Percentiles rank a stretch among this genome's conserved stretches.
phyloP scores from a whole-genome alignment of 768 basidiomycete species.

The Lactifluus pinguis region DNA sequence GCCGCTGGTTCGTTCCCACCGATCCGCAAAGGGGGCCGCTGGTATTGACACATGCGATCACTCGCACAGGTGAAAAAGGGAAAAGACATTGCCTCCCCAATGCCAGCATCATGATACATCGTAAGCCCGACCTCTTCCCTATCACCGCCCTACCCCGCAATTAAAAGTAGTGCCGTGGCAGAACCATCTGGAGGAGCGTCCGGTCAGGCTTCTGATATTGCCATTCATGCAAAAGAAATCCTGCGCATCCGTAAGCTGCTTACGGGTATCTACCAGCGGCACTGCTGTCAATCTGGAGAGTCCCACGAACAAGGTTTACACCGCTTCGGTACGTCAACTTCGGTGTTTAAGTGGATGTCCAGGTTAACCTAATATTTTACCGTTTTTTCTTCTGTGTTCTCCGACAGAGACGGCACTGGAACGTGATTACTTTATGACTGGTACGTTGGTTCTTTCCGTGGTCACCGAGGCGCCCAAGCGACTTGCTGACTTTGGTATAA shows the following conservation, averaged over 20 bases:
- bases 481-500: slow-evolving; percentile 18
- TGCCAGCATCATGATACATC: slow-evolving; percentile 97
- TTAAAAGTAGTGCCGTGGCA: slow-evolving; percentile 25
- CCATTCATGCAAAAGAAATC: slow-evolving; percentile 96
- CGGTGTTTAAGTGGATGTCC: slow-evolving; percentile 15
- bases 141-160: slow-evolving; percentile 3
- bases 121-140: slow-evolving; percentile 36
- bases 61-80: slow-evolving; percentile 58
- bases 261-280: slow-evolving; percentile 83
- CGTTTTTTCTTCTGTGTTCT: slow-evolving; percentile 11
- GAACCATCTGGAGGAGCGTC: slow-evolving; percentile 96
- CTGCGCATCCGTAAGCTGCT: slow-evolving; percentile 76
- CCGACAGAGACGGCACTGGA: slow-evolving; percentile 75
- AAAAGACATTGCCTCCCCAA: slow-evolving; percentile 90
- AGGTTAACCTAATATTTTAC: slow-evolving; percentile 21
- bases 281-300: slow-evolving; percentile 68
- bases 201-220: slow-evolving; percentile 93
- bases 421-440: slow-evolving; percentile 94
- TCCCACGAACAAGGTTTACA: slow-evolving; percentile 49
- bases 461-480: not conserved
- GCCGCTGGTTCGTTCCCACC: slow-evolving; percentile 50
- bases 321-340: slow-evolving; percentile 61
- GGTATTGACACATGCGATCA: slow-evolving; percentile 9
- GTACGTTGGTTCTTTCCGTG: slow-evolving; percentile 30
- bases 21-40: not conserved